Percentiles rank a stretch among this genome's conserved stretches.
These are phyloP conservation scores for Penicillium frequentans DNA, from an alignment of 2,329 filamentous ascomycete species.

Conservation along the genomic window DNA sequence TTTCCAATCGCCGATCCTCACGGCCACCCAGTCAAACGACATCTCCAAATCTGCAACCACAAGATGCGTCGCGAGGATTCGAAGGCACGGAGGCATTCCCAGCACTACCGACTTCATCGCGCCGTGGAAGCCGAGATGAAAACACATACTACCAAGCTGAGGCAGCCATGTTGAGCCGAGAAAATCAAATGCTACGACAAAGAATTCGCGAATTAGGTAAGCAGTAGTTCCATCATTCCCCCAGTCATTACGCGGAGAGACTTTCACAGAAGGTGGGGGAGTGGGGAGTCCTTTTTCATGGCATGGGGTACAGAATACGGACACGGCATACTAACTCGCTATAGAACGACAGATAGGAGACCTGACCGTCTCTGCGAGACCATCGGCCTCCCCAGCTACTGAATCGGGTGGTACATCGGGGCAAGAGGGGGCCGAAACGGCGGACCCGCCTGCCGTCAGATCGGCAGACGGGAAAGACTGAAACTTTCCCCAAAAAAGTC, in stretches of 20 bases:
- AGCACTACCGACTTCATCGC: conserved; percentile 26
- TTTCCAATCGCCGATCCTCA: conserved; percentile 37
- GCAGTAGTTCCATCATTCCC: neutral
- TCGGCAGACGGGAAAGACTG: conserved; percentile 22
- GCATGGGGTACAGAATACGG: neutral
- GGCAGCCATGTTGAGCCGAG: conserved; percentile 45
- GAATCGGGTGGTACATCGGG: conserved; percentile 8
- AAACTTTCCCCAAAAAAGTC: neutral
- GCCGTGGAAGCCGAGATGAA: conserved; percentile 47
- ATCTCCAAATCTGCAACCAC: conserved; percentile 39
- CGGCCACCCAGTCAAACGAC: conserved; percentile 36
- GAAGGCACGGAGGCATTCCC: conserved; percentile 29
- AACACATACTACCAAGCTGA: conserved; percentile 50
- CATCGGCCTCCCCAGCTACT: conserved; percentile 4
- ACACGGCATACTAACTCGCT: neutral
- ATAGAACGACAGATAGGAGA: conserved; percentile 25
- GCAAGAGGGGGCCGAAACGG: conserved; percentile 20
- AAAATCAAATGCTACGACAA: conserved; percentile 50
- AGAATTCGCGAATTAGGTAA: conserved; percentile 50
- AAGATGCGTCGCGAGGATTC: conserved; percentile 24
- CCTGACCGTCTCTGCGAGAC: conserved; percentile 9
- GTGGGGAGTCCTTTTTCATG: neutral
- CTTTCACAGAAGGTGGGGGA: neutral
- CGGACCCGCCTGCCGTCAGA: conserved; percentile 16
- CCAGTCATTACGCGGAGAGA: neutral